These are phyloP conservation scores for Amphirosellinia nigrospora DNA, from an alignment of 495 filamentous ascomycete genomes.

Conservation along the genomic window DNA sequence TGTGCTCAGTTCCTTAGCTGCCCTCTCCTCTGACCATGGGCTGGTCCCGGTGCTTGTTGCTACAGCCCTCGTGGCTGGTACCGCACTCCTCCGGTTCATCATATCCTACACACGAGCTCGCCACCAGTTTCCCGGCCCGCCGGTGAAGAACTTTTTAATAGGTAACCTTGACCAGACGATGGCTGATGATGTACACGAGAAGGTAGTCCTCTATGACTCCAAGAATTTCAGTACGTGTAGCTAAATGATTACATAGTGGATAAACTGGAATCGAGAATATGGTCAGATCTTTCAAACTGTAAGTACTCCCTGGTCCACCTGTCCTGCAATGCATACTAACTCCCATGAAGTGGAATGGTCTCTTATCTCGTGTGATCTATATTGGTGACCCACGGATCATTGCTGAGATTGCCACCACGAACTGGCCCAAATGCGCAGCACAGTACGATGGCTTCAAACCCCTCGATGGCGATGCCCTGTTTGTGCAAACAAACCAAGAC, in stretches of 20 bases:
- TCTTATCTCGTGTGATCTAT: constrained; percentile 22
- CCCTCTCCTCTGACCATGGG: constrained; percentile 7
- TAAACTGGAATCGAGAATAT: constrained; percentile 25
- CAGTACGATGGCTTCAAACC: constrained; percentile 22
- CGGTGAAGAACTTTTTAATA: constrained; percentile 14
- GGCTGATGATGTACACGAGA: constrained; percentile 22
- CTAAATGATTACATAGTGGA: constrained; percentile 16
- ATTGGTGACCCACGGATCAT: constrained; percentile 19
- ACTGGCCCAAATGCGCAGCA: constrained; percentile 13
- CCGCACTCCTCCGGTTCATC: constrained; percentile 4
- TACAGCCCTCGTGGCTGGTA: constrained; percentile 10
- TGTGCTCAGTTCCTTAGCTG: constrained; percentile 6
- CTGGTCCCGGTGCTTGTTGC: constrained; percentile 1
- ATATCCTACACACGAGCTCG: constrained; percentile 21
- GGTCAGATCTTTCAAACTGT: constrained; percentile 23
- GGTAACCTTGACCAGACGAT: constrained; percentile 23
- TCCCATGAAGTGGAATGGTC: constrained; percentile 18
- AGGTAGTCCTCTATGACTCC: neutral
- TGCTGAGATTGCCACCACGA: constrained; percentile 21
- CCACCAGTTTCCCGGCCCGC: constrained; percentile 21
- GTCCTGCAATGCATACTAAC: neutral
- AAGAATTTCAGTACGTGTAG: neutral
- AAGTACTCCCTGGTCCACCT: neutral
- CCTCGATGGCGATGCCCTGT: constrained; percentile 23
- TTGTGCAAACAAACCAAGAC: constrained; percentile 13